Evolutionary conservation across 768 basidiomycete genomes (phyloP), one percentile per base, ranked within the genome.

Genomic region (Kwoniella botswanensis): DNA sequence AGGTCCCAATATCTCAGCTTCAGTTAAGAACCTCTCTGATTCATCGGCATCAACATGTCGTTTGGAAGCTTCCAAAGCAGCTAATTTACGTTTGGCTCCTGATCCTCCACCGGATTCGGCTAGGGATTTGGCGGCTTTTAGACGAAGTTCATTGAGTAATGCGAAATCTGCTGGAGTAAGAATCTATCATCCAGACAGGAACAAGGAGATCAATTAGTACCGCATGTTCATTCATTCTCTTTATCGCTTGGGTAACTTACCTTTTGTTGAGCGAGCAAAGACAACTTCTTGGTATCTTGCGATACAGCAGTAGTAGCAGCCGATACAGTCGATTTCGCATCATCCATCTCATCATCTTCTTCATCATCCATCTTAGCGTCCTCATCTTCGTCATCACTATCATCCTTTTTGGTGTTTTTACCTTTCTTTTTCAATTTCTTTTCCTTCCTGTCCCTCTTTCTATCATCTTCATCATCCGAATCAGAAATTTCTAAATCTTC

Each of bases 151-250:
- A 79, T 93, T 92, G 63, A 98, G 87, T 63, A 97, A 84, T 0
- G 92, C 92, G 80, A 98, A 99, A 83, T 99, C 97, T 41, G 94
- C 94, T 0, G 97, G 97, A 0, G 97, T 98, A 54, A 98, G 88
- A 77, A 99, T 98, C 94, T 97, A 74, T 18, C 10, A 50, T 0
- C 42, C 13, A 18, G 26, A 11, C 35, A 22, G 29, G 18, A 44
- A 46, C 41, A 18, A 35, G 7, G 35, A 35, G 35, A 35, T 35
- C 35, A 35, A 35, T 35, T 35, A 35, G 0, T 6, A 35, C 35
- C 35, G 35, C 35, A 35, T 9, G 7, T 35, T 35, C 35, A 35
- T 35, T 35, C 35, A 35, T 35, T 9, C 35, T 35, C 35, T 35
- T 35, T 35, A 4, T 35, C 35, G 0, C 35, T 35, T 35, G 35